Percentiles rank a stretch among this genome's conserved stretches.
Evolutionary conservation across 164 flowering plant species (phyloP).

Genomic region (Macadamia integrifolia): DNA sequence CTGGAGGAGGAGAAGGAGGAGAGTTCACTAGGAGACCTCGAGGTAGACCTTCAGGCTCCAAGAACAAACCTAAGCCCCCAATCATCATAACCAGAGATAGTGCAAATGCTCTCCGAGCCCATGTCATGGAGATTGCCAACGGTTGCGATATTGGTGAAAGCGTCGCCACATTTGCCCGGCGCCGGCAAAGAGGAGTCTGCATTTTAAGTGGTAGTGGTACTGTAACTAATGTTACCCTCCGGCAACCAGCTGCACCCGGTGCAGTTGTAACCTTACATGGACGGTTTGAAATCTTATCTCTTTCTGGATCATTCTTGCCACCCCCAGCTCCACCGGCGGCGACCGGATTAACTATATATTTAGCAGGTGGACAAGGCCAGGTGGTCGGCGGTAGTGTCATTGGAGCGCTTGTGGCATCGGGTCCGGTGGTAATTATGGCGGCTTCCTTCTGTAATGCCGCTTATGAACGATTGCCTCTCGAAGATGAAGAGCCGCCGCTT

Average conservation of each 20-base stretch:
- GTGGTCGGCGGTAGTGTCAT: slow-evolving; percentile 85
- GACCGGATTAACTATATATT: slow-evolving; percentile 62
- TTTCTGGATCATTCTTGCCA: slow-evolving; percentile 78
- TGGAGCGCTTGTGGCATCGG: slow-evolving; percentile 70
- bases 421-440: slow-evolving; percentile 87
- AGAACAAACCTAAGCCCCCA: slow-evolving; percentile 93
- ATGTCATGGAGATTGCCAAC: slow-evolving; percentile 78
- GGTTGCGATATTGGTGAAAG: slow-evolving; percentile 72
- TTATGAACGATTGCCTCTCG: slow-evolving; percentile 81
- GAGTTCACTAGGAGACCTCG: slow-evolving; percentile 61
- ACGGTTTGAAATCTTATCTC: slow-evolving; percentile 79
- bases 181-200: slow-evolving; percentile 77
- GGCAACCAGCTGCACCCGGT: slow-evolving; percentile 67
- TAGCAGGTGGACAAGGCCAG: slow-evolving; percentile 90
- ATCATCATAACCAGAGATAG: slow-evolving; percentile 85
- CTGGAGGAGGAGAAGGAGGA: slow-evolving; percentile 32
- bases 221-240: slow-evolving; percentile 68
- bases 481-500: slow-evolving; percentile 44
- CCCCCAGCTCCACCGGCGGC: slow-evolving; percentile 93
- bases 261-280: slow-evolving; percentile 73
- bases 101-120: slow-evolving; percentile 82
- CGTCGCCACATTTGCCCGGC: slow-evolving; percentile 58
- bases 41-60: slow-evolving; percentile 85
- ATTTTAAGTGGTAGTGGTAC: slow-evolving; percentile 75
- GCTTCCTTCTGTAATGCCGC: slow-evolving; percentile 93